These are phyloP conservation scores for Nepenthes gracilis DNA, from an alignment of 148 eudicot genomes.

Conservation along the genomic window DNA sequence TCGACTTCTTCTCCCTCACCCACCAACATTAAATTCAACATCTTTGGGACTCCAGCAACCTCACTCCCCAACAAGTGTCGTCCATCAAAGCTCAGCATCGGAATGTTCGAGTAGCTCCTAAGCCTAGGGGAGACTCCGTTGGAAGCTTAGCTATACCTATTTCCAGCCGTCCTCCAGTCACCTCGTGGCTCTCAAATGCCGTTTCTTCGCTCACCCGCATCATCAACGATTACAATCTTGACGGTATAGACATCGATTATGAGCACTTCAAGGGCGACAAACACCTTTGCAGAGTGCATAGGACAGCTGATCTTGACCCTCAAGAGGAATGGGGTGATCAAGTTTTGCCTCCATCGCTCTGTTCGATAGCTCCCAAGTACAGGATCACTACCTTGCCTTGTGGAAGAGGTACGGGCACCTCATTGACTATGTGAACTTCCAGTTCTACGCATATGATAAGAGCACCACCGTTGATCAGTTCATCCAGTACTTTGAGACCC, in stretches of 20 bases:
- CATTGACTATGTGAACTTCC: constrained; percentile 41
- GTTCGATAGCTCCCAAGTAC: constrained; percentile 23
- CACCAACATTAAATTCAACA: constrained; percentile 37
- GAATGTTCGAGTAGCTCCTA: constrained; percentile 30
- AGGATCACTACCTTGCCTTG: constrained; percentile 22
- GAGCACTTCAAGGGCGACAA: constrained; percentile 34
- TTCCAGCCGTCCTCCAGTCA: constrained; percentile 22
- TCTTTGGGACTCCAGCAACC: constrained; percentile 37
- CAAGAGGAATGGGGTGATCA: constrained; percentile 18
- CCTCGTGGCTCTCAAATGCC: constrained; percentile 44
- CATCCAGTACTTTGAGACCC: constrained; percentile 22
- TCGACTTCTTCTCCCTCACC: constrained; percentile 33
- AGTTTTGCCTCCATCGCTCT: constrained; percentile 43
- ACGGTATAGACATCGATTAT: constrained; percentile 42
- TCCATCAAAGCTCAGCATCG: constrained; percentile 21
- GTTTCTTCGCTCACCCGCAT: constrained; percentile 21
- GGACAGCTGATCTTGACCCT: constrained; percentile 30
- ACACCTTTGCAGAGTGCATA: constrained; percentile 30
- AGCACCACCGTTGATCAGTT: constrained; percentile 23
- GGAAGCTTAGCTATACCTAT: constrained; percentile 14
- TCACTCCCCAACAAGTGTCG: constrained; percentile 21
- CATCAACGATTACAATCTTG: constrained; percentile 18
- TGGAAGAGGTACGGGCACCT: constrained; percentile 29
- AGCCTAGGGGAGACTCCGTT: constrained; percentile 36
- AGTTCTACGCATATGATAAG: constrained; percentile 42